Percentiles rank a stretch among this genome's conserved stretches.
Evolutionary conservation across 225 moss, liverwort and hornwort genomes (phyloP).

Genomic region (Sphagnum tenellum): DNA sequence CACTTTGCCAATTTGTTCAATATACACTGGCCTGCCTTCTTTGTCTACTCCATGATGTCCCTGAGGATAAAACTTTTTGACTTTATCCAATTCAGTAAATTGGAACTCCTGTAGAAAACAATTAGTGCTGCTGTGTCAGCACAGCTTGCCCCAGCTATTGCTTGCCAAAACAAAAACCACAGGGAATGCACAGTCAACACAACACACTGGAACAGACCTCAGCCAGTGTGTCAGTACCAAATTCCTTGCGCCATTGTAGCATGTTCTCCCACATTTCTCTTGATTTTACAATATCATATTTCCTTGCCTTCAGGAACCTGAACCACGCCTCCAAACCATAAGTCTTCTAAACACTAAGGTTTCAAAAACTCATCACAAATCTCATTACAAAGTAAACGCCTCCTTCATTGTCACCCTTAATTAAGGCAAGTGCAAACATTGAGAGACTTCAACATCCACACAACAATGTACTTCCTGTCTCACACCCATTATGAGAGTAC

Average conservation of each 20-base stretch:
- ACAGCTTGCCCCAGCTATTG: not conserved
- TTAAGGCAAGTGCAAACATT: too few species aligned
- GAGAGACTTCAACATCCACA: too few species aligned
- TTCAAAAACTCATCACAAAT: too few species aligned
- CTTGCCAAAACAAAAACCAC: too few species aligned
- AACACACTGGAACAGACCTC: not conserved
- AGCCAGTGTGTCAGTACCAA: slow-evolving; percentile 2
- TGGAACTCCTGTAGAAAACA: slow-evolving; percentile 25
- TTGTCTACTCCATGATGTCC: slow-evolving; percentile 69
- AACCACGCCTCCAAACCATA: not conserved
- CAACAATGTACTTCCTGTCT: too few species aligned
- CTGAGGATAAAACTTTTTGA: slow-evolving; percentile 48
- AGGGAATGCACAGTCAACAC: too few species aligned
- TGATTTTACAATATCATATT: slow-evolving; percentile 6
- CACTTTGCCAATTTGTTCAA: slow-evolving; percentile 60
- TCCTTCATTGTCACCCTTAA: too few species aligned
- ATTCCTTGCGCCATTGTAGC: slow-evolving; percentile 6
- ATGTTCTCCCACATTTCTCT: slow-evolving; percentile 8
- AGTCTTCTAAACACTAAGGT: too few species aligned
- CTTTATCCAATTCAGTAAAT: slow-evolving; percentile 44
- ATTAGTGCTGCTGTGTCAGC: not conserved
- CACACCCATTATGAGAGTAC: too few species aligned
- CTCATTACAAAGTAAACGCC: too few species aligned
- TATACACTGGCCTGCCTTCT: slow-evolving; percentile 59
- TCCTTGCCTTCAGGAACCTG: slow-evolving; percentile 5